These are phyloP conservation scores for Cardamine occulta DNA, from an alignment of 345 rosid genomes.

Conservation along the genomic window DNA sequence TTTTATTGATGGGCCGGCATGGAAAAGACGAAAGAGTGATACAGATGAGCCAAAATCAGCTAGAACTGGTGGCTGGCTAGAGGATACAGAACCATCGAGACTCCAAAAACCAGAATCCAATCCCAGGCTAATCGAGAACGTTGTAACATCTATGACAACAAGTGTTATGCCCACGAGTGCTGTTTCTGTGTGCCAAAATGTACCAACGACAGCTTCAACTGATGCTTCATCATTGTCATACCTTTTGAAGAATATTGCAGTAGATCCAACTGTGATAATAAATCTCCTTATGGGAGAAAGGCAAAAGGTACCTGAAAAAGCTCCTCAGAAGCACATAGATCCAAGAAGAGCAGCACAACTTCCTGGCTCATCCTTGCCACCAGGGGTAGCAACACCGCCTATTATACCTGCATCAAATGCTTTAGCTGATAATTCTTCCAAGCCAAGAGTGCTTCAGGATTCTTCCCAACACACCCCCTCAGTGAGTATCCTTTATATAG, in stretches of 20 bases:
- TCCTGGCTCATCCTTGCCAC: slow-evolving; percentile 49
- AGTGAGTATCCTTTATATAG: slow-evolving; percentile 52
- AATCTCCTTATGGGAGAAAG: slow-evolving; percentile 74
- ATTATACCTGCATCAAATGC: slow-evolving; percentile 46
- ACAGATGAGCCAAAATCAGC: slow-evolving; percentile 47
- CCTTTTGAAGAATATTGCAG: slow-evolving; percentile 69
- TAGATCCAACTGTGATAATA: slow-evolving; percentile 72
- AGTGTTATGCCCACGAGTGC: slow-evolving; percentile 43
- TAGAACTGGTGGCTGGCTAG: slow-evolving; percentile 76
- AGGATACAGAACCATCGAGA: slow-evolving; percentile 48
- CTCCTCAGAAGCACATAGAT: slow-evolving; percentile 40
- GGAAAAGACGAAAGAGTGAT: slow-evolving; percentile 62
- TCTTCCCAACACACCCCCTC: slow-evolving; percentile 44
- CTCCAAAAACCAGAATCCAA: slow-evolving; percentile 47
- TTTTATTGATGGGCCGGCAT: slow-evolving; percentile 54
- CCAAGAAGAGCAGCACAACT: slow-evolving; percentile 50
- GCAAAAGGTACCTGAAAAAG: slow-evolving; percentile 56
- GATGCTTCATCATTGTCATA: slow-evolving; percentile 52
- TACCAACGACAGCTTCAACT: slow-evolving; percentile 42
- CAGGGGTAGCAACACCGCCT: slow-evolving; percentile 49
- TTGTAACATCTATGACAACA: slow-evolving; percentile 41
- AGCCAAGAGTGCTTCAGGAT: slow-evolving; percentile 54
- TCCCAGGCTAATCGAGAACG: slow-evolving; percentile 52
- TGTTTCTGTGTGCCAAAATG: slow-evolving; percentile 48
- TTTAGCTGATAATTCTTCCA: slow-evolving; percentile 51